Evolutionary conservation across 1,284 basidiomycete genomes (phyloP), one percentile per base, ranked within the genome.

Genomic region (Porogramme epimiltina): DNA sequence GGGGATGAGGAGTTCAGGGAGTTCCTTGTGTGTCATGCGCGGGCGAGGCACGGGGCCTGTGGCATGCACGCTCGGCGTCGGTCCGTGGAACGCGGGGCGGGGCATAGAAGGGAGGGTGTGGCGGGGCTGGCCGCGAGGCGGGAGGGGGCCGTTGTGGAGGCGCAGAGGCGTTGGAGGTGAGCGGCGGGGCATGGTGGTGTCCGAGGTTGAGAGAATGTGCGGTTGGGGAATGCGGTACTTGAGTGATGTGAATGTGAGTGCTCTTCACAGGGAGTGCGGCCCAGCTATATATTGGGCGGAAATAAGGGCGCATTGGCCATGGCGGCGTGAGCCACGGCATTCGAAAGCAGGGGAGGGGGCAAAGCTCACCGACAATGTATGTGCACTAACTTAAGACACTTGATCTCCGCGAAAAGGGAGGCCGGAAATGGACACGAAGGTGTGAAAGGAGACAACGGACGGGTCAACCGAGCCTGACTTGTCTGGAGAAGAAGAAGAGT

Each of bases 61-160:
- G 51, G 36, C 37, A 9, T 36, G 13, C 10, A 20, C 47, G 15
- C 26, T 37, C 20, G 47, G 20, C 3, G 51, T 47, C 26, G 59
- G 60, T 1, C 60, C 64, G 42, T 65, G 44, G 59, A 67, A 68
- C n/a, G 60, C 63, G 0, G 68, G 68, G 42, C 63, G 65, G 6
- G 68, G 68, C 41, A 67, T 44, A 9, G 66, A 67, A 18, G 68
- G 68, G 37, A 70, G 62, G 33, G 65, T 68, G 59, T 67, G 66
- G 25, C 60, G 63, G 24, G 67, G 67, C 55, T 56, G 18, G 44
- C 60, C 59, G 48, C 66, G 66, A 13, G 56, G 24, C 3, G 66
- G 68, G 23, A 68, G 62, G 13, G 68, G 67, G 20, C 68, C 68
- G 13, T 44, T 37, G 55, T 64, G 54, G 45, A 70, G 64, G 23